Evolutionary conservation across 1,284 basidiomycete genomes (phyloP).

Genomic region (Moesziomyces aphidis): DNA sequence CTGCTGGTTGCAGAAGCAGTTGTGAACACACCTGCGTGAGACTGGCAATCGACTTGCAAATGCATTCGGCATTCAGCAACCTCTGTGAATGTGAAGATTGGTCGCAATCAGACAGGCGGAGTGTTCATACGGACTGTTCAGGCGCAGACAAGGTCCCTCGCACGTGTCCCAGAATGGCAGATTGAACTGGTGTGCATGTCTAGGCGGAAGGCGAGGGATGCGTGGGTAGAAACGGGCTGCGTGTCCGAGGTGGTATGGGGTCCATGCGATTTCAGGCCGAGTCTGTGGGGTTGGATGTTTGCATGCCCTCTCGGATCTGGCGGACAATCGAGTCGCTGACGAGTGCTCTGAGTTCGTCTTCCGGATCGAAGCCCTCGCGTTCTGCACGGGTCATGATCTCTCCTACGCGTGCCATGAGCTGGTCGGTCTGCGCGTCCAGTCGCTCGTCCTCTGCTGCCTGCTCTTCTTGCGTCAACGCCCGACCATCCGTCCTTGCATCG

Average conservation of each 20-base stretch:
- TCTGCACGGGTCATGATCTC: conserved; percentile 54
- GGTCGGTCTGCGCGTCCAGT: conserved; percentile 42
- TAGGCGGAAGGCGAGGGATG: too few relatives aligned
- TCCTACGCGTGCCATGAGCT: conserved; percentile 51
- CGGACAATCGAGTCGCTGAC: conserved; percentile 54
- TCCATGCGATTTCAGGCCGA: background rate
- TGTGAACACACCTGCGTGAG: too few relatives aligned
- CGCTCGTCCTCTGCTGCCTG: conserved; percentile 32
- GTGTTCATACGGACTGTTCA: too few relatives aligned
- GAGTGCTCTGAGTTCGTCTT: conserved; percentile 47
- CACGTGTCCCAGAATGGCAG: too few relatives aligned
- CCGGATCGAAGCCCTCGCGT: conserved; percentile 50
- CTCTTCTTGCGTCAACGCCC: conserved; percentile 12
- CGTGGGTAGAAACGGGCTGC: background rate
- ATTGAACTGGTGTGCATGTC: too few relatives aligned
- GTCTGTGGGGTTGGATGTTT: background rate
- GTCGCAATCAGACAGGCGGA: too few relatives aligned
- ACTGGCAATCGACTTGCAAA: too few relatives aligned
- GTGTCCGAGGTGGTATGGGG: background rate
- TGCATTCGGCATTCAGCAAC: too few relatives aligned
- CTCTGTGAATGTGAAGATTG: too few relatives aligned
- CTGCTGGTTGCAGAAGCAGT: too few relatives aligned
- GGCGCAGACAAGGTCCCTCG: too few relatives aligned
- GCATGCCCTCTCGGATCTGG: conserved; percentile 57
- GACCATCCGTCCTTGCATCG: conserved; percentile 4